These are phyloP conservation scores for Parachaetomium inaequale DNA, from an alignment of 495 filamentous ascomycete genomes.

Conservation along the genomic window DNA sequence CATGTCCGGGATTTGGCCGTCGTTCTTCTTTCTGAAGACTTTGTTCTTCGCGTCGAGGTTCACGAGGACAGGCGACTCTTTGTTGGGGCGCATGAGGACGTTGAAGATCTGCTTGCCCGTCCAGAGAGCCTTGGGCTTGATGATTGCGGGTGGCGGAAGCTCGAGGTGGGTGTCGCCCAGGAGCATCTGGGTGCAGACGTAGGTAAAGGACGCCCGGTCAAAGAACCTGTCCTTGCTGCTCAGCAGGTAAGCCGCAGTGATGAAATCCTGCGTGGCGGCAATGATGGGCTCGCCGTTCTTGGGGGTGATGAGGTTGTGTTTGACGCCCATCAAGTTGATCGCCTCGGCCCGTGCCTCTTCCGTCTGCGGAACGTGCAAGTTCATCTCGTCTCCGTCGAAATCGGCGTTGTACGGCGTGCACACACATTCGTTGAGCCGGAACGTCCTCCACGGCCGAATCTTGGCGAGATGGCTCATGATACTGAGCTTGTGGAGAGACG, in stretches of 20 bases:
- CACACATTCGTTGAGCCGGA: slow-evolving; percentile 95
- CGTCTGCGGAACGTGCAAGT: slow-evolving; percentile 95
- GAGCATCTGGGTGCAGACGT: slow-evolving; percentile 93
- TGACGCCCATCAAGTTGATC: slow-evolving; percentile 95
- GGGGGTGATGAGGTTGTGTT: slow-evolving; percentile 90
- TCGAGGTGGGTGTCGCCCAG: slow-evolving; percentile 75
- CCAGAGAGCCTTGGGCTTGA: slow-evolving; percentile 87
- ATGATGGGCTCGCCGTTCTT: slow-evolving; percentile 99
- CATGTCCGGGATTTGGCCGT: slow-evolving; percentile 62
- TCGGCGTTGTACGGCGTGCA: slow-evolving; percentile 99
- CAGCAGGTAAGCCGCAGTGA: slow-evolving; percentile 86
- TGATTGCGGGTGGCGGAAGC: slow-evolving; percentile 75
- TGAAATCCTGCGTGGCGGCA: slow-evolving; percentile 97
- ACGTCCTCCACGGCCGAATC: slow-evolving; percentile 91
- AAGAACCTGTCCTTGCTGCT: slow-evolving; percentile 93
- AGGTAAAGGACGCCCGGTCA: slow-evolving; percentile 76
- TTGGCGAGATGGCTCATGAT: slow-evolving; percentile 93
- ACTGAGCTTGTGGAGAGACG: slow-evolving; percentile 95
- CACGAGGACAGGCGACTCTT: slow-evolving; percentile 70
- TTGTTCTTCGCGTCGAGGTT: slow-evolving; percentile 92
- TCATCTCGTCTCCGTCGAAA: slow-evolving; percentile 99
- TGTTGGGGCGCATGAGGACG: slow-evolving; percentile 89
- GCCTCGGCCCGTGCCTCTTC: slow-evolving; percentile 96
- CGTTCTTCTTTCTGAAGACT: slow-evolving; percentile 59
- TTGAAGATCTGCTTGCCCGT: slow-evolving; percentile 98